Base-by-base conservation (phyloP, 2,329 filamentous ascomycete genomes). In the Ustilaginoidea virens region DNA sequence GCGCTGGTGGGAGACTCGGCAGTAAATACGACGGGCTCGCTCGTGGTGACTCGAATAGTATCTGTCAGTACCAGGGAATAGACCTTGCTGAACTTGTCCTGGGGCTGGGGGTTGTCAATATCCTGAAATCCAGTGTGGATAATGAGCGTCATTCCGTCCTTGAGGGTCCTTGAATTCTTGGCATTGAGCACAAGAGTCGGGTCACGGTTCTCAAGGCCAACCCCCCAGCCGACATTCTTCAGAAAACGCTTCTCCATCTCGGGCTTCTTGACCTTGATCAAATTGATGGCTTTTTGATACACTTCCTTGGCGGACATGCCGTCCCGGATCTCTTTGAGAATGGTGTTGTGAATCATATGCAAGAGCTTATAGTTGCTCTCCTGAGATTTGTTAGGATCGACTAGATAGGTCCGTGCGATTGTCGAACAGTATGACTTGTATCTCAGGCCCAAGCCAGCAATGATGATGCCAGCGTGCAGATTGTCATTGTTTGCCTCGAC, bases 391-490 rank as follows among this genome's bases (percentile, higher is more conserved):
- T 90, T 94, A 11, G 92, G 92, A 43, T 96, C 92, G 26, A 98
- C 87, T 36, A 98, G 67, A 52, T 93, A 98, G 6, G 92, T 96
- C 39, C 90, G 76, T 9, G 80, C 85, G 41, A 98, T 83, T 35
- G 85, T 72, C 3, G 86, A 92, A 49, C 81, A 86, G 55, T 98
- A 98, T 1, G 85, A 92, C 56, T 90, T 90, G 59, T 98, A 98
- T 39, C 90, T 74, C 36, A 98, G 67, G 30, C 90, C 90, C 55
- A 98, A 74, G 1, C 81, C 82, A 5, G 85, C 81, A 41, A 98
- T 74, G 43, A 98, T 98, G 43, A 94, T 83, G 22, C 90, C 92
- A 0, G 87, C 76, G 48, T 94, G 83, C 13, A 98, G 64, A 32
- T 74, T 64, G 36, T 82, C 86, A 43, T 82, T 74, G 49, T 92